Conservation (phyloP, 345 rosid species). For the Moringa oleifera region DNA sequence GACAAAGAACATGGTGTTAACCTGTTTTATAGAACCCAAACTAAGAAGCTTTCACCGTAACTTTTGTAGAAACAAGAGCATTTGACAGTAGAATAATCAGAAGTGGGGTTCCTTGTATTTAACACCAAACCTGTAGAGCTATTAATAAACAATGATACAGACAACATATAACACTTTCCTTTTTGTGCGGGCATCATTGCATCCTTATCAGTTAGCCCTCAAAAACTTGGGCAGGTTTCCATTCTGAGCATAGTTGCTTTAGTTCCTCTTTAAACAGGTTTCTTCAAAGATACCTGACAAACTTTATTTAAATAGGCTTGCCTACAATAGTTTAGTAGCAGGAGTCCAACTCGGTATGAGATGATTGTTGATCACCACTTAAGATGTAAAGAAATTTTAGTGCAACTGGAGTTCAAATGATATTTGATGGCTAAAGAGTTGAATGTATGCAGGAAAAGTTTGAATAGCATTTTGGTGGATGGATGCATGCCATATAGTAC, state of each 20-base stretch:
- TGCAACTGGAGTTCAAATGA: background rate
- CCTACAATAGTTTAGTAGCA: background rate
- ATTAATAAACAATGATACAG: too few species aligned
- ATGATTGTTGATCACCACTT: background rate
- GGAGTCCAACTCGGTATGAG: background rate
- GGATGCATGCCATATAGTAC: too few species aligned
- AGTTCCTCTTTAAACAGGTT: background rate
- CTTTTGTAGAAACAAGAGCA: too few species aligned
- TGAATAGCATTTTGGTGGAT: background rate
- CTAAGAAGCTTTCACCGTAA: too few species aligned
- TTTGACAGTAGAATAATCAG: too few species aligned
- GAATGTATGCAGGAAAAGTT: background rate
- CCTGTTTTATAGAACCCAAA: too few species aligned
- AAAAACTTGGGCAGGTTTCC: background rate
- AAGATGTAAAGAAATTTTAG: background rate
- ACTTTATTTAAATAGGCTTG: background rate
- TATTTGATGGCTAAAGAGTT: background rate
- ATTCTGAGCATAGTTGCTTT: background rate
- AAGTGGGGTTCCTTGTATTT: too few species aligned
- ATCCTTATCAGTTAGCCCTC: too few species aligned
- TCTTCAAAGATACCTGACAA: background rate
- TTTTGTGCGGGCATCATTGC: too few species aligned
- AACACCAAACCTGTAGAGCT: too few species aligned
- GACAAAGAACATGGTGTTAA: too few species aligned
- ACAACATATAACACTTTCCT: too few species aligned